phyloP scores from a whole-genome alignment of 2,329 filamentous ascomycete genomes.

The Hymenoscyphus albidus region DNA sequence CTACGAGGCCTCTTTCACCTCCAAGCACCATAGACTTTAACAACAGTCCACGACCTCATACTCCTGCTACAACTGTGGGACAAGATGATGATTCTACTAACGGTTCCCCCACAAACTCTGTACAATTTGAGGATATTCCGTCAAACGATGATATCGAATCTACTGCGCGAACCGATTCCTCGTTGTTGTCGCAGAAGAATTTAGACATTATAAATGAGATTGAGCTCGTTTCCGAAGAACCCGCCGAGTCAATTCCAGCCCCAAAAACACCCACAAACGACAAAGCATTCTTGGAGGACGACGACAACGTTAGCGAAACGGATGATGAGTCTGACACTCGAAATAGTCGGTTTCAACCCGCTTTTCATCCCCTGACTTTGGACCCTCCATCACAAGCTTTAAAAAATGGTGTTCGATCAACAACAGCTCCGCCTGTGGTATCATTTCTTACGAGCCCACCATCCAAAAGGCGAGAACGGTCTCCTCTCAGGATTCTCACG shows the following conservation, averaged over 20 bases:
- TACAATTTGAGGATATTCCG: background rate
- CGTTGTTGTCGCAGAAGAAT: background rate
- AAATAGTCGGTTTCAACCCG: conserved; percentile 29
- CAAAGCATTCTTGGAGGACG: conserved; percentile 17
- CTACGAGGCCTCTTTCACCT: conserved; percentile 2
- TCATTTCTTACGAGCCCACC: conserved; percentile 42
- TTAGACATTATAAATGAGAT: background rate
- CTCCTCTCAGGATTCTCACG: conserved; percentile 24
- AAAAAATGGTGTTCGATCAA: conserved; percentile 36
- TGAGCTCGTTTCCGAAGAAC: background rate
- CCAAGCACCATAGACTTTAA: background rate
- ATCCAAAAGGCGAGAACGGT: conserved; percentile 32
- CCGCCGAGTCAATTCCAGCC: conserved; percentile 10
- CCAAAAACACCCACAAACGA: background rate
- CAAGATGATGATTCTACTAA: background rate
- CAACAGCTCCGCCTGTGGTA: conserved; percentile 41
- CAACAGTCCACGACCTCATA: conserved; percentile 3
- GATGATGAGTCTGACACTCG: conserved; percentile 28
- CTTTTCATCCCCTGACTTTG: conserved; percentile 30
- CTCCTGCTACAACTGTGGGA: background rate
- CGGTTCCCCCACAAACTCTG: background rate
- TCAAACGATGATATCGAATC: background rate
- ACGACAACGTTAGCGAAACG: conserved; percentile 28
- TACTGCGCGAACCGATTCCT: background rate
- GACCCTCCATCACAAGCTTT: conserved; percentile 32